These are phyloP conservation scores for Aspergillus indologenus DNA, from an alignment of 495 filamentous ascomycete genomes.

Conservation along the genomic window DNA sequence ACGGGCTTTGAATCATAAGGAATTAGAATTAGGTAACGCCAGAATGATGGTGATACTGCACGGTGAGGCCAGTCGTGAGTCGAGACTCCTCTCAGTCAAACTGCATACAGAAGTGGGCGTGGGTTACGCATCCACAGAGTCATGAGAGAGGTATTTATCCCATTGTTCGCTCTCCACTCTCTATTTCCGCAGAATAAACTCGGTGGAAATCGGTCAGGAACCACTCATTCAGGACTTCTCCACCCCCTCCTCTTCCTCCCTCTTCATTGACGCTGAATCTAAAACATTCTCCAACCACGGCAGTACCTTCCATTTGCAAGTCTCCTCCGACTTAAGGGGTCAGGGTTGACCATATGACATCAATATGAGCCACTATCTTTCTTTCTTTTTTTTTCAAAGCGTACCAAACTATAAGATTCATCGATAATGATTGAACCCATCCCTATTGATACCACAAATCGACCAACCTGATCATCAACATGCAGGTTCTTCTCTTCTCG, in stretches of 20 bases:
- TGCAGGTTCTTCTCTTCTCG: too few relatives aligned
- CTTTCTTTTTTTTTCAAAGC: not conserved
- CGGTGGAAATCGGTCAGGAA: not conserved
- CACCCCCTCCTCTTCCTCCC: too few relatives aligned
- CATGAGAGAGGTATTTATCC: too few relatives aligned
- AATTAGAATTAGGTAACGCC: too few relatives aligned
- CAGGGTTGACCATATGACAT: not conserved
- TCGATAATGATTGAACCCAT: not conserved
- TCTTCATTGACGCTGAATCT: too few relatives aligned
- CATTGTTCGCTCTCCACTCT: not conserved
- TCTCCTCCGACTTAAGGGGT: not conserved
- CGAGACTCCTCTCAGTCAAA: not conserved
- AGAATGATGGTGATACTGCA: not conserved
- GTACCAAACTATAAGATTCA: not conserved
- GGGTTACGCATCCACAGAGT: not conserved
- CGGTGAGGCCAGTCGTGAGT: not conserved
- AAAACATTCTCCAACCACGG: not conserved
- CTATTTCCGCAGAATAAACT: not conserved
- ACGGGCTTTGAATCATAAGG: too few relatives aligned
- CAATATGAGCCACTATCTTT: not conserved
- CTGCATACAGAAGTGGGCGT: not conserved
- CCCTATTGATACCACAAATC: not conserved
- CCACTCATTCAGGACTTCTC: not conserved
- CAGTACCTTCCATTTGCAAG: not conserved
- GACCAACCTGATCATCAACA: not conserved